Evolutionary conservation across 805 yeast genomes (phyloP), one percentile per base, ranked within the genome.

Genomic region (Zygosaccharomyces rouxii): DNA sequence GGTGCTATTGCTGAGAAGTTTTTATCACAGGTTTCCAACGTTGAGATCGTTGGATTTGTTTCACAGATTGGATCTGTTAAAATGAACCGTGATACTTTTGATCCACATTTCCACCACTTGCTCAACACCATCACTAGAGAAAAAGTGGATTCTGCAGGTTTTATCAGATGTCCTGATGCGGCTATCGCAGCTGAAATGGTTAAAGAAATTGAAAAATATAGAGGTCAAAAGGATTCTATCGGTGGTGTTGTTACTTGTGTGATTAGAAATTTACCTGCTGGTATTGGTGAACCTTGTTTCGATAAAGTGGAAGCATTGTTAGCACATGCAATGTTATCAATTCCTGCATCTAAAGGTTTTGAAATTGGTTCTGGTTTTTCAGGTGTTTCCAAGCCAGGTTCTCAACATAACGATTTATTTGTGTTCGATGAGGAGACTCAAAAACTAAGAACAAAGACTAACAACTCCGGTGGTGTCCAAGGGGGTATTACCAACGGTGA

Each of bases 241-340:
- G 99, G 99, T 55, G 99, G 99, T 61, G 87, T 92, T 38, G 99
- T 94, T 48, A 94, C 99, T 7, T 94, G 99, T 76, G 98, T 94
- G 16, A 78, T 94, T 40, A 81, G 98, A 69, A 92, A 94, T 70
- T 79, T 86, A 56, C 99, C 99, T 35, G 75, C 84, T 46, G 98
- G 98, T n/a, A 76, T 94, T 38, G 99, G 99, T 55, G 99, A 94
- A 73, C 99, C 99, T 25, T 89, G 89, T 53, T 94, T 94, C 66
- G 99, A 94, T 71, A 94, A 94, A 72, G 74, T 94, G 54, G 99
- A 94, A 75, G 99, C 99, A 28, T 71, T 79, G 61, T 76, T 94
- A 55, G 99, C 98, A 11, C 99, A 94, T 66, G 98, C 98, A 44
- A 94, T 94, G 99, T 73, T 94, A 55, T 90, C 97, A 2, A 80